Conservation (phyloP, 306 rosid genomes). For the Trichosanthes truncata region DNA sequence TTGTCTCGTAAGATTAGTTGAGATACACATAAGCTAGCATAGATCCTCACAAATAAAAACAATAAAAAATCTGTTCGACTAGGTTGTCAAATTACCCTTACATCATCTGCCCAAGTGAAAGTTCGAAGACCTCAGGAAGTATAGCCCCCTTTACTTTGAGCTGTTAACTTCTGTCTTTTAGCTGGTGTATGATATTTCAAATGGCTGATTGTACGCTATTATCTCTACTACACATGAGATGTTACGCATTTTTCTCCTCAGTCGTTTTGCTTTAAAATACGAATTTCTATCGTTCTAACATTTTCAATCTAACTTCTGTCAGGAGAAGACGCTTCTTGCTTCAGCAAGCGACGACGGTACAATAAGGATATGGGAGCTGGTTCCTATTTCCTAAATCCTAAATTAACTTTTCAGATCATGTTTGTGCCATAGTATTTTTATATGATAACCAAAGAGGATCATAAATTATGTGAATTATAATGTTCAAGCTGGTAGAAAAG, state of each 20-base stretch:
- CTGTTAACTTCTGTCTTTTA: neutral
- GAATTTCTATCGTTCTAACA: neutral
- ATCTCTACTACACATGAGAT: neutral
- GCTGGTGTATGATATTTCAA: neutral
- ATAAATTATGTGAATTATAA: conserved; percentile 7
- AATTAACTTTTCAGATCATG: conserved; percentile 12
- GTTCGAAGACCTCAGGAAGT: neutral
- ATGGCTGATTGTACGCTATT: neutral
- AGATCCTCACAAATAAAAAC: neutral
- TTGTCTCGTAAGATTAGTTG: neutral
- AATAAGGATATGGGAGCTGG: conserved; percentile 82
- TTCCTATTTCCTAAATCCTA: conserved; percentile 28
- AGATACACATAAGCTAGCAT: neutral
- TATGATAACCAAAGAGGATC: neutral
- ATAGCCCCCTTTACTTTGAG: neutral
- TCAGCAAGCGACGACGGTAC: conserved; percentile 86
- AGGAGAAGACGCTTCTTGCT: conserved; percentile 76
- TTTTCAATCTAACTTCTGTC: conserved; percentile 3
- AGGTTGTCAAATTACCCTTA: neutral
- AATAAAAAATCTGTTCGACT: neutral
- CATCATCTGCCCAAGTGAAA: neutral
- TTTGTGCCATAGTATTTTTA: neutral
- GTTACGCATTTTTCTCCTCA: neutral
- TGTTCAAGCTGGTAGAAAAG: neutral
- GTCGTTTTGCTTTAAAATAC: neutral